Base-by-base conservation (phyloP, 768 basidiomycete genomes). In the Cystofilobasidium ferigula region DNA sequence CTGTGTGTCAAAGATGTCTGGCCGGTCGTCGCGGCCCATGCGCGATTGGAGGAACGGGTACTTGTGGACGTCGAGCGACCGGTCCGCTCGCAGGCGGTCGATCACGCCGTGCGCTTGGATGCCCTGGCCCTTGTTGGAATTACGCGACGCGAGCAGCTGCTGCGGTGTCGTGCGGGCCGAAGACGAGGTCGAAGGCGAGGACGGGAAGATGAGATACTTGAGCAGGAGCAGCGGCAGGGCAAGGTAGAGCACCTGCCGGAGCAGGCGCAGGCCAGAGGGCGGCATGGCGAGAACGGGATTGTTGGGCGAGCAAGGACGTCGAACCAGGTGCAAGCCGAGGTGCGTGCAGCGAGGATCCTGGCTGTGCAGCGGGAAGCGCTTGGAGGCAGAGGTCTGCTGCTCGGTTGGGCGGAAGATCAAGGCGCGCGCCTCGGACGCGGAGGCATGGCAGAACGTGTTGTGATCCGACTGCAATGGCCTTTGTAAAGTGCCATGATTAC, bases 21-120 rank as follows among this genome's bases (percentile, higher is more conserved):
- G 81, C 54, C 84, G 79, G 71, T 77, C 84, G 72, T 97, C 94
- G 67, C 94, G 80, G 1, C 92, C 67, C 26, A 90, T 82, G 38
- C 95, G 82, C 2, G 83, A 81, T 77, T 98, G 95, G 47, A 98
- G 75, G 74, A 95, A 97, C 13, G 84, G 82, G 77, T 93, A 84
- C 69, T 84, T 85, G 68, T 92, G 88, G 18, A 89, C 86, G 80
- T 97, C 93, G 43, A 98, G 81, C 12, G 82, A 82, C 74, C 85
- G 87, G 77, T 91, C 90, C 30, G 72, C 72, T 56, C 70, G 77
- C 22, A 87, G 82, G 18, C 85, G 79, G 72, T 87, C 85, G 47
- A 87, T 78, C 20, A 86, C 83, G 68, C 82, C 81, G 67, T 84
- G 83, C 22, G 79, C 78, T 58, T 79, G 76, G 66, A 86, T 85